Evolutionary conservation across 371 early-diverging fungal species (phyloP), one percentile per base, ranked within the genome.

Genomic region (Syncephalastrum racemosum): DNA sequence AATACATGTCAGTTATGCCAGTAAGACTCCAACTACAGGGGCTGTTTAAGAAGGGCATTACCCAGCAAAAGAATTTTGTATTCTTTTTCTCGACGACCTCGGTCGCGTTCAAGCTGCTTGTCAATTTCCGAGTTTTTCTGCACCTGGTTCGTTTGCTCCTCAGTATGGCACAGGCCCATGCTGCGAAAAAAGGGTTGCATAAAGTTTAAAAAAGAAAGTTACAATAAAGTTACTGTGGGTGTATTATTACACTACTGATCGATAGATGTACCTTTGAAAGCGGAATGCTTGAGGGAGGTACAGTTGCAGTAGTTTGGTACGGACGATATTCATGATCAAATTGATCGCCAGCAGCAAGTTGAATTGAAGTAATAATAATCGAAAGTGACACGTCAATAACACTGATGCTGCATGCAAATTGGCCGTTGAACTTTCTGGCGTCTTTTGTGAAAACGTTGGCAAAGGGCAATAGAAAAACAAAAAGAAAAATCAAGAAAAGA

Each of bases 21-120:
- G 20, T 31, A 27, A 31, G 36, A 22, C n/a, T n/a, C n/a, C n/a
- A n/a, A 31, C 41, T 45, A 42, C 8, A 10, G 19, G 14, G 4
- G 23, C 47, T 4, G 24, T 22, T 46, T 50, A 39, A 39, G 36
- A 0, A 31, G 20, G 19, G 18, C n/a, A 53, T 63, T 73, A 83
- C 87, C 89, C 63, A 86, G 65, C 24, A 88, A 62, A 18, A 86
- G 72, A 36, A 83, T 83, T 59, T 87, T 83, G 66, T 79, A 83
- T 61, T 84, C 83, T 61, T 77, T 81, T 59, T 79, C 79, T 46
- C 81, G 73, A 36, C 71, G 74, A 20, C 71, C 61, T 41, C 73
- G 77, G 31, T 88, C 88, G n/a, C 82, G 71, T 62, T 83, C 81
- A 24, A 87, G 58, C 44, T 81, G 73, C 39, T 71, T 73, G 52